These are phyloP conservation scores for Porogramme epimiltina DNA, from an alignment of 1,284 basidiomycete species.

Conservation along the genomic window DNA sequence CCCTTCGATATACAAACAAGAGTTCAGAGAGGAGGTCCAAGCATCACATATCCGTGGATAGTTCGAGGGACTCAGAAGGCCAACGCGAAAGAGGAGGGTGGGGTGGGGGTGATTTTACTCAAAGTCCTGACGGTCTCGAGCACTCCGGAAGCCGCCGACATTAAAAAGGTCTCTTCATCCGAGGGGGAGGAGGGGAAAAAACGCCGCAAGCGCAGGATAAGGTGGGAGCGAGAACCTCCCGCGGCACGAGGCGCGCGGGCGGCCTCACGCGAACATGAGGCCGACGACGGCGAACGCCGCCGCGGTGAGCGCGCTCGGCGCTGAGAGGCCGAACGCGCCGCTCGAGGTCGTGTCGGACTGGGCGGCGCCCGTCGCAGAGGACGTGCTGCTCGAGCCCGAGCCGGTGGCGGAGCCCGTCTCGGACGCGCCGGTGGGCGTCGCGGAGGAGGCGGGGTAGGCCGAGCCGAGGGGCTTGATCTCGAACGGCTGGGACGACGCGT, in stretches of 20 bases:
- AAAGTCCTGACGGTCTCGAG: background rate
- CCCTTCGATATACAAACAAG: slow-evolving; percentile 1
- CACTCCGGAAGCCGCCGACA: background rate
- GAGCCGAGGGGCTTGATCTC: slow-evolving; percentile 68
- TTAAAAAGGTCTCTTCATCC: background rate
- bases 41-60: background rate
- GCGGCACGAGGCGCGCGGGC: too few species aligned
- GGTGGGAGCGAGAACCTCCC: background rate
- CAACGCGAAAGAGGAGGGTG: too few species aligned
- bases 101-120: background rate
- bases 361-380: slow-evolving; percentile 14
- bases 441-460: slow-evolving; percentile 54
- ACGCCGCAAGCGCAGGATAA: background rate
- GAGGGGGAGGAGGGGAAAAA: background rate
- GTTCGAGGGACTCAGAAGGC: background rate
- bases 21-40: background rate
- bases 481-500: slow-evolving; percentile 60
- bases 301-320: slow-evolving; percentile 28
- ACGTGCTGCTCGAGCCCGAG: slow-evolving; percentile 26
- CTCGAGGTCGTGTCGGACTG: slow-evolving; percentile 6
- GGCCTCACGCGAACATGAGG: slow-evolving; percentile 25
- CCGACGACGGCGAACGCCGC: slow-evolving; percentile 31
- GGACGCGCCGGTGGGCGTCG: slow-evolving; percentile 34
- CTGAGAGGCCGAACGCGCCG: slow-evolving; percentile 24
- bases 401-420: slow-evolving; percentile 27